Conservation (phyloP, 805 yeast genomes). For the Saccharomycodes ludwigii region DNA sequence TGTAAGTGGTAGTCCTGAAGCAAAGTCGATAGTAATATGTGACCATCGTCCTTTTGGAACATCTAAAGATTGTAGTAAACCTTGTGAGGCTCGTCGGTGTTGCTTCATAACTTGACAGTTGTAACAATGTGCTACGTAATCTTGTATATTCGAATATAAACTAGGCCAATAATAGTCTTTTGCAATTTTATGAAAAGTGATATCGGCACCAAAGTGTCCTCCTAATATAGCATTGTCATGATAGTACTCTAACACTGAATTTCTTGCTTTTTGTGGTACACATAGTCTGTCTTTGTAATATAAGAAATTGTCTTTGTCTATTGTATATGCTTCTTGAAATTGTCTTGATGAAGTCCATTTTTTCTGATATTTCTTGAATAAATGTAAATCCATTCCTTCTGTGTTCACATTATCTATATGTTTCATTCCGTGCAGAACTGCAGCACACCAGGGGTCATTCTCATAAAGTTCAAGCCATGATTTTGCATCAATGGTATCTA, state of each 20-base stretch:
- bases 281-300: background rate
- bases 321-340: too few relatives aligned
- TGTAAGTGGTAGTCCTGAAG: conserved; percentile 8
- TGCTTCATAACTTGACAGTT: conserved; percentile 7
- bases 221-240: conserved; percentile 6
- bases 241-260: background rate
- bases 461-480: conserved; percentile 3
- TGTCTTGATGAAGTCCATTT: too few relatives aligned
- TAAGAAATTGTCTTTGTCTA: conserved; percentile 1
- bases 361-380: too few relatives aligned
- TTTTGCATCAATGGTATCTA: background rate
- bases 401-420: background rate
- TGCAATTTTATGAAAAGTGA: conserved; percentile 5
- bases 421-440: conserved; percentile 1
- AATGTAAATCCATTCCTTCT: too few relatives aligned
- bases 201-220: conserved; percentile 8
- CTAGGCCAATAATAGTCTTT: conserved; percentile 6
- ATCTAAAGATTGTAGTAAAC: conserved; percentile 5
- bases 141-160: background rate
- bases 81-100: conserved; percentile 7
- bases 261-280: background rate
- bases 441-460: conserved; percentile 4
- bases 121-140: conserved; percentile 3
- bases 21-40: conserved; percentile 11
- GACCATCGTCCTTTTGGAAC: conserved; percentile 12